Conservation (phyloP, 2,329 filamentous ascomycete genomes). For the Sporothrix variecibatus region DNA sequence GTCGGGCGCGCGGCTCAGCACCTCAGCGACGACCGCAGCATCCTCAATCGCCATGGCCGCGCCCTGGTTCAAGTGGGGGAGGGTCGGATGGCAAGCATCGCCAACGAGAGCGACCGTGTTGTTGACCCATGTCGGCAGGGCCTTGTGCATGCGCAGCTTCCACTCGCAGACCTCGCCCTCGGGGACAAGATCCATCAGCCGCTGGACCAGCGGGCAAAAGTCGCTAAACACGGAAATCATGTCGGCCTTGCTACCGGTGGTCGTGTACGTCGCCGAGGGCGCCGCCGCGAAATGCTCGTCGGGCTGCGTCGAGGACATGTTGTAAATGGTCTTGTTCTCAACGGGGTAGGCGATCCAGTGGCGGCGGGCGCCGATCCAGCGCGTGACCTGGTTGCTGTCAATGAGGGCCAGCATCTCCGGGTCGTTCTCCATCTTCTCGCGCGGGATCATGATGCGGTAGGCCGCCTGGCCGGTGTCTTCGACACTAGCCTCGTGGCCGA, state of each 20-base stretch:
- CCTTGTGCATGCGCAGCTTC: constrained; percentile 60
- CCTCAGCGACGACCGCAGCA: constrained; percentile 59
- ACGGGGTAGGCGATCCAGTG: constrained; percentile 81
- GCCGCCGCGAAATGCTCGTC: constrained; percentile 61
- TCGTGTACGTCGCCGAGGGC: constrained; percentile 62
- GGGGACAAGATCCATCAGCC: constrained; percentile 61
- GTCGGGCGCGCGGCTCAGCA: constrained; percentile 44
- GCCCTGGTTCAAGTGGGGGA: constrained; percentile 67
- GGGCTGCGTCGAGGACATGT: constrained; percentile 63
- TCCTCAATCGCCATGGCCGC: constrained; percentile 70
- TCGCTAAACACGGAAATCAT: constrained; percentile 63
- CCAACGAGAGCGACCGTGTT: constrained; percentile 60
- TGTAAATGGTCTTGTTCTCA: constrained; percentile 65
- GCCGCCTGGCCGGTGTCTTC: constrained; percentile 74
- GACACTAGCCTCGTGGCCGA: constrained; percentile 55
- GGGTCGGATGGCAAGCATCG: constrained; percentile 67
- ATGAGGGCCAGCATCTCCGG: constrained; percentile 67
- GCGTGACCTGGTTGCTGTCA: constrained; percentile 65
- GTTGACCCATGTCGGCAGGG: constrained; percentile 59
- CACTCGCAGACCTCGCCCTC: constrained; percentile 67
- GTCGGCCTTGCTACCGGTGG: constrained; percentile 58
- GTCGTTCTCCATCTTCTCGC: constrained; percentile 66
- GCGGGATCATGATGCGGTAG: constrained; percentile 75
- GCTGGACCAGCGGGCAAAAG: constrained; percentile 61
- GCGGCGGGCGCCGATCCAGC: constrained; percentile 74